Base-by-base conservation (phyloP, 2,329 filamentous ascomycete species). In the Fusarium humuli region DNA sequence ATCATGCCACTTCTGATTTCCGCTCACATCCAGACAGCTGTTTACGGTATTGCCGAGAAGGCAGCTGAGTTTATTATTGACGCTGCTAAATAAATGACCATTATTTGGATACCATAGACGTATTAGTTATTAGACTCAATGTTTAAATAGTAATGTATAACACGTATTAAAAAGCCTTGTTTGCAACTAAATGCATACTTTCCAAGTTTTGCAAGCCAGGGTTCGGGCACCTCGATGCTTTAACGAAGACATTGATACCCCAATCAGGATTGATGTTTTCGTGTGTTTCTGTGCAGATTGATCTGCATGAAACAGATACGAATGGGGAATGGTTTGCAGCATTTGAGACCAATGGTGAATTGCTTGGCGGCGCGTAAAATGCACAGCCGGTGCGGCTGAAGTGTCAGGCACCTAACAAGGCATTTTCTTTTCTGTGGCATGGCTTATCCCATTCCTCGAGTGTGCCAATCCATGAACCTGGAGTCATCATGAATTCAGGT, bases 31-130 rank as follows among this genome's bases (percentile, higher is more conserved):
- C 84, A 87, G 70, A 85, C 84, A 34, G 81, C 82, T 1, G 83
- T 87, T 1, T 87, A 87, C 61, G 85, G 84, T 74, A 78, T 86
- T 62, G 85, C 79, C 11, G 86, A 88, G 75, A 86, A 83, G 72
- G 77, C 78, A 14, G 76, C 81, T 13, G 63, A 74, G 18, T 61
- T 72, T 6, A 77, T 79, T 6, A 75, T 75, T 9, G 40, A 42
- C 73, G 67, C 58, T 30, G 34, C 47, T 0, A 67, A 53, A 32
- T 57, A 22, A n/a, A 7, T 12, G 3, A 25, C 6, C 16, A 5
- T 27, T 14, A 16, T 2, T 9, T 14, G 8, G 11, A 20, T 12
- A 10, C 10, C 16, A 37, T 37, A 11, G 18, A n/a, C 18, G 6
- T 37, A 37, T 37, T n/a, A 37, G 34, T 23, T 27, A 16, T 20